Evolutionary conservation across 495 filamentous ascomycete genomes (phyloP).

Genomic region (Hamigera avellanea): DNA sequence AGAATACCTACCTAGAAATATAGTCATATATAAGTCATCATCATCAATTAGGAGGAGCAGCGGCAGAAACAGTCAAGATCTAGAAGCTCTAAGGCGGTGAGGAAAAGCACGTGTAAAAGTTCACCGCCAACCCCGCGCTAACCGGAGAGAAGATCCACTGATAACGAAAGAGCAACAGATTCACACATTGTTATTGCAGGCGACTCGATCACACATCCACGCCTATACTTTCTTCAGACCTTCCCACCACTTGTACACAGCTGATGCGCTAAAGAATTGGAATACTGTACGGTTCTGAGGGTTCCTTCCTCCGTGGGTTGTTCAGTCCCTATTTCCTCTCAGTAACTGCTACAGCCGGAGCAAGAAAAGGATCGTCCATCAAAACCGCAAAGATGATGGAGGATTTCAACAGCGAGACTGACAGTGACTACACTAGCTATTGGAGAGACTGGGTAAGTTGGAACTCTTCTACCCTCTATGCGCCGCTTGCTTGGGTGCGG

Average conservation of each 20-base stretch:
- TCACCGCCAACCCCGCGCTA: conserved; percentile 22
- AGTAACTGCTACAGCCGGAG: conserved; percentile 17
- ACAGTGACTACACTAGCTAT: conserved; percentile 98
- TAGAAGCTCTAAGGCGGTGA: conserved; percentile 11
- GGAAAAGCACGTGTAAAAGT: background rate
- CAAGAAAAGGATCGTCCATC: conserved; percentile 7
- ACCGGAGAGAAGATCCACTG: conserved; percentile 11
- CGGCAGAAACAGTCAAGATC: too few species aligned
- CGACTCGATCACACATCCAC: background rate
- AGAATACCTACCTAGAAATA: too few species aligned
- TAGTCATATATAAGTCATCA: too few species aligned
- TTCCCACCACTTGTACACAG: too few species aligned
- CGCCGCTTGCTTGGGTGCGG: background rate
- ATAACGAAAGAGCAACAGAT: conserved; percentile 14
- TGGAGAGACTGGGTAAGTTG: conserved; percentile 98
- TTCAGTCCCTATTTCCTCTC: conserved; percentile 20
- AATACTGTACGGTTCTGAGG: conserved; percentile 16
- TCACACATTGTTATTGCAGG: conserved; percentile 10
- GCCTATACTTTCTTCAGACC: too few species aligned
- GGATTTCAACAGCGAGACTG: conserved; percentile 93
- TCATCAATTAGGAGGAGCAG: too few species aligned
- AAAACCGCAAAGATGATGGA: conserved; percentile 48
- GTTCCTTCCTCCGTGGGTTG: conserved; percentile 17
- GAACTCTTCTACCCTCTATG: conserved; percentile 2
- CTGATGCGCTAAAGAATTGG: too few species aligned